Evolutionary conservation across 2,329 filamentous ascomycete species (phyloP), one percentile per base, ranked within the genome.

Genomic region (Neophaeococcomyces aloes): DNA sequence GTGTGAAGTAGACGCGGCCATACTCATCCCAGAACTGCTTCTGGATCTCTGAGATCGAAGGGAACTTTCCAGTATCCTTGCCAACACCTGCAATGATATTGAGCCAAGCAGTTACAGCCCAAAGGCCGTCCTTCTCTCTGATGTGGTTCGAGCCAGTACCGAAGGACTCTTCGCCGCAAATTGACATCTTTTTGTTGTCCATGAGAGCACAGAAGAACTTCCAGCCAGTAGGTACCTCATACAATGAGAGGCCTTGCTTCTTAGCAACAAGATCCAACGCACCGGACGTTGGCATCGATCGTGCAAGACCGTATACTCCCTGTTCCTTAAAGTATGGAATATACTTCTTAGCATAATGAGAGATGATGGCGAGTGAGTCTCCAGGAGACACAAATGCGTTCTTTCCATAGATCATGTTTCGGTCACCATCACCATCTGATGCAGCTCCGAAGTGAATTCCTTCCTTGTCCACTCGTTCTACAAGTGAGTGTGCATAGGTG

Each of bases 381-480:
- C 91, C 91, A 6, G 91, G 91, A 6, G 89, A 96, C 49, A 98
- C 91, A 61, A 98, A 98, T 34, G 83, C 80, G 59, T 93, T 89
- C 54, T 89, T 88, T 51, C 91, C 91, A 68, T 98, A 98, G 61
- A 98, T 98, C 91, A 98, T 98, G 79, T 98, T 98, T 57, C 91
- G 85, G 72, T 98, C 91, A 59, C 91, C 91, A 58, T 98, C 91
- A 56, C 91, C 91, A 56, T 98, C 91, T 52, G 86, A 94, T 37
- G 91, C 91, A 47, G 91, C 91, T 60, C 91, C 91, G 58, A 98
- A 98, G 61, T 93, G 91, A 53, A 98, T 87, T 47, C 79, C 77
- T 58, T 86, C 80, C 71, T 85, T 85, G 66, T 98, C 87, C 32
- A 98, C 91, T 49, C 80, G 84, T 59, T 94, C 86, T 48, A 98